Conservation (phyloP, 345 rosid species). For the Salix koriyanagi region DNA sequence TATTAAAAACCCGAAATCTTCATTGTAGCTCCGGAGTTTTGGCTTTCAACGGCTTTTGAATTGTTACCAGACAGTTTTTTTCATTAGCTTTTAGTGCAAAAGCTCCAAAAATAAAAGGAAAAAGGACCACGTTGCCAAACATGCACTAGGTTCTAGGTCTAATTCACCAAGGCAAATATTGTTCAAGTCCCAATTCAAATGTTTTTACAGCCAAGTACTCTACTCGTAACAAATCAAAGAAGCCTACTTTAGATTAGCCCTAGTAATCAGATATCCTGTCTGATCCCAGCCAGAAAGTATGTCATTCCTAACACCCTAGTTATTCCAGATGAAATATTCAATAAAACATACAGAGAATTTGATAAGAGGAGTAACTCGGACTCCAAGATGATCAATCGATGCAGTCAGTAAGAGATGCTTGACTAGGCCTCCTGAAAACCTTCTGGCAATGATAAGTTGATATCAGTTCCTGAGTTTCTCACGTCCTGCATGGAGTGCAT, state of each 20-base stretch:
- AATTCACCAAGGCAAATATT: not conserved
- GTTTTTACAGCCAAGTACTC: not conserved
- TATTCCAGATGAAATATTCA: conserved; percentile 10
- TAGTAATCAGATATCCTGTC: conserved; percentile 7
- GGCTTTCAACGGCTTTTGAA: too few species aligned
- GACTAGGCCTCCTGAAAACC: conserved; percentile 6
- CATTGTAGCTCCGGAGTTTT: too few species aligned
- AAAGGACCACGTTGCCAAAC: too few species aligned
- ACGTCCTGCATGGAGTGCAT: conserved; percentile 43
- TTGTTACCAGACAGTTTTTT: too few species aligned
- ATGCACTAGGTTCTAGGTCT: too few species aligned
- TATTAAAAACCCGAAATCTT: too few species aligned
- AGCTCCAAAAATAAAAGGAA: too few species aligned
- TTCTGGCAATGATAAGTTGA: conserved; percentile 50
- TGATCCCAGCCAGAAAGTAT: not conserved
- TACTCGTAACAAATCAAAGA: not conserved
- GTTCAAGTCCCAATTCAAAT: not conserved
- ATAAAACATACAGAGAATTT: conserved; percentile 7
- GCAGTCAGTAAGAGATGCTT: conserved; percentile 27
- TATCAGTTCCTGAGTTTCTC: conserved; percentile 50
- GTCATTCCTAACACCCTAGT: conserved; percentile 5
- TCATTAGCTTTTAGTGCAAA: too few species aligned
- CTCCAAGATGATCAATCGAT: not conserved
- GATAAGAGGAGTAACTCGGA: not conserved
- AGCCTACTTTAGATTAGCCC: not conserved